Percentiles rank a stretch among this genome's conserved stretches.
Evolutionary conservation across 257 asterid species (phyloP).

Genomic region (Nyctanthes arbortristis): DNA sequence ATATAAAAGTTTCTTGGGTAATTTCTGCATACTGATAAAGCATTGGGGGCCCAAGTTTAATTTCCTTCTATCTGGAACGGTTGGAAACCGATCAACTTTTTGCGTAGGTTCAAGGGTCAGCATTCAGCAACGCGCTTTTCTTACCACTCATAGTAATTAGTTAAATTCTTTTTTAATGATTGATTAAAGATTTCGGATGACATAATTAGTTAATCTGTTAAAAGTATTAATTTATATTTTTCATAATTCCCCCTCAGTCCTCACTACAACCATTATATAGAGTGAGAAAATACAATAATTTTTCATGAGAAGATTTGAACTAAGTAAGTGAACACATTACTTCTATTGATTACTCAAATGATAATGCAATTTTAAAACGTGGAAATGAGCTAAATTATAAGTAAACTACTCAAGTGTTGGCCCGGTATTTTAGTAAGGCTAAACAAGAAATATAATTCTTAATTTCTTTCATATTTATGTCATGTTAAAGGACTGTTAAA

Average conservation of each 20-base stretch:
- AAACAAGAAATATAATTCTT: too few relatives aligned
- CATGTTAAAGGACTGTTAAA: too few relatives aligned
- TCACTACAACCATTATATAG: too few relatives aligned
- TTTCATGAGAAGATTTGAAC: neutral
- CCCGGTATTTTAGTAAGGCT: too few relatives aligned
- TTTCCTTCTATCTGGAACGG: slow-evolving; percentile 18
- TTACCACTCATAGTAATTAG: neutral
- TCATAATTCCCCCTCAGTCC: too few relatives aligned
- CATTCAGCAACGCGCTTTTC: neutral
- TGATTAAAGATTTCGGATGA: neutral
- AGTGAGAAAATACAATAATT: neutral
- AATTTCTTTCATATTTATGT: too few relatives aligned
- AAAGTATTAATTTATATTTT: neutral
- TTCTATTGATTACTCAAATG: too few relatives aligned
- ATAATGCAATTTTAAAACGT: too few relatives aligned
- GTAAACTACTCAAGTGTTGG: too few relatives aligned
- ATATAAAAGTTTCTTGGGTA: neutral
- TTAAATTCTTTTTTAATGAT: neutral
- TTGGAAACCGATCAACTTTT: neutral
- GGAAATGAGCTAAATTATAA: too few relatives aligned
- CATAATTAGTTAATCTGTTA: neutral
- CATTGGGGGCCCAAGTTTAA: neutral
- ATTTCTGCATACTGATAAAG: neutral
- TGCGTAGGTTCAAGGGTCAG: slow-evolving; percentile 20
- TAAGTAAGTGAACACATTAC: too few relatives aligned